phyloP scores from a whole-genome alignment of 768 basidiomycete genomes.

The Daedaleopsis nitida region DNA sequence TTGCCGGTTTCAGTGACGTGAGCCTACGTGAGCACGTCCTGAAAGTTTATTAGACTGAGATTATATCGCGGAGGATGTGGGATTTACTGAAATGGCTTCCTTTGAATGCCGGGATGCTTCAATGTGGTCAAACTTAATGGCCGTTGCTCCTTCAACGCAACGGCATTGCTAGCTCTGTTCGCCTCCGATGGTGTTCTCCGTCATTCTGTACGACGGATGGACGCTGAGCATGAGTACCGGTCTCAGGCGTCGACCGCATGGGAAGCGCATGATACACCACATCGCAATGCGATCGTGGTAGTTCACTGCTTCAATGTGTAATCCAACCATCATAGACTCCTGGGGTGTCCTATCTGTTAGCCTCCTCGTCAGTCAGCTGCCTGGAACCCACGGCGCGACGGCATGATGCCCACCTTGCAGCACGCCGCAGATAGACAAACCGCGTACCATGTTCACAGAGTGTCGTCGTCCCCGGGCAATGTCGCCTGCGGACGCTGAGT shows the following conservation, averaged over 20 bases:
- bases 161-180: no score
- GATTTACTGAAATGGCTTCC: no score
- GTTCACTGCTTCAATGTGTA: not conserved
- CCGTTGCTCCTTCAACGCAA: no score
- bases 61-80: no score
- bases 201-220: no score
- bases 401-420: not conserved
- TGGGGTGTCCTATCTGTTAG: not conserved
- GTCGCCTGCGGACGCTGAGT: not conserved
- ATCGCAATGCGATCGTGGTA: not conserved
- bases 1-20: conserved; percentile 1
- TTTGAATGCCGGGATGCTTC: no score
- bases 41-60: no score
- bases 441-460: no score
- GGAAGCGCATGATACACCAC: not conserved
- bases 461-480: not conserved
- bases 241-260: not conserved
- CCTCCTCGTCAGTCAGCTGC: not conserved
- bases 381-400: no score
- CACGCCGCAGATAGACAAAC: no score
- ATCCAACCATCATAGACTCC: not conserved
- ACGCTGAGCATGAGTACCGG: not conserved
- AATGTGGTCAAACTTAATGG: no score
- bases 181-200: no score
- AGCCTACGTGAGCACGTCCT: not conserved